Percentiles rank a stretch among this genome's conserved stretches.
These are phyloP conservation scores for Knufia fluminis DNA, from an alignment of 2,329 filamentous ascomycete genomes.

Conservation along the genomic window DNA sequence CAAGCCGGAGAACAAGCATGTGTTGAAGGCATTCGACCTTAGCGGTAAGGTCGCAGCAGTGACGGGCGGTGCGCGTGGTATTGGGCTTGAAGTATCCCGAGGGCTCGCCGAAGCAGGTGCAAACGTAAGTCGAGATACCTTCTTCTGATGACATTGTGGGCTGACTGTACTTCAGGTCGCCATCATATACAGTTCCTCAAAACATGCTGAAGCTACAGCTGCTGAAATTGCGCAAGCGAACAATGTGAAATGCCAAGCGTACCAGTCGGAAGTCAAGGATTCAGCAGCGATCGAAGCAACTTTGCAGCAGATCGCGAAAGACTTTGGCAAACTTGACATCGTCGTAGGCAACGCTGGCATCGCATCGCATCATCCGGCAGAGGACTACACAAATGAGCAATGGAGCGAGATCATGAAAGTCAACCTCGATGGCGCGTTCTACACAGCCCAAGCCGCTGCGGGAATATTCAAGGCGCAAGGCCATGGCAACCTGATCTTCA, in stretches of 20 bases:
- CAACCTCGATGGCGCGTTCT: constrained; percentile 34
- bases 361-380: constrained; percentile 27
- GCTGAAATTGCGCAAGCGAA: constrained; percentile 24
- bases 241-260: constrained; percentile 27
- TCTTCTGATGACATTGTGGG: background rate
- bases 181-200: constrained; percentile 28
- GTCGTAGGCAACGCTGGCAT: constrained; percentile 41
- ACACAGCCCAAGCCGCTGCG: constrained; percentile 31
- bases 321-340: constrained; percentile 39
- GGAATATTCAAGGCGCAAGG: constrained; percentile 30
- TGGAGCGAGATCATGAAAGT: constrained; percentile 34
- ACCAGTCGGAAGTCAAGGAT: constrained; percentile 28
- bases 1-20: constrained; percentile 11
- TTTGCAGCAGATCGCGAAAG: constrained; percentile 28
- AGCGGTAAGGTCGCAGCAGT: constrained; percentile 21
- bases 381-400: constrained; percentile 32
- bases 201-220: constrained; percentile 22
- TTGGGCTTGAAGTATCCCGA: constrained; percentile 20
- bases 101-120: constrained; percentile 13
- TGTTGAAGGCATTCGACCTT: constrained; percentile 20
- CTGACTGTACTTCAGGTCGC: constrained; percentile 22
- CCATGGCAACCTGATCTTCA: constrained; percentile 31
- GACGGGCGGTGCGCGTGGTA: constrained; percentile 19
- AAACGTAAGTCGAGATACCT: constrained; percentile 7
- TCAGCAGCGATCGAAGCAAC: constrained; percentile 26